These are phyloP conservation scores for Colletotrichum sp. DNA, from an alignment of 2,329 filamentous ascomycete species.

Conservation along the genomic window DNA sequence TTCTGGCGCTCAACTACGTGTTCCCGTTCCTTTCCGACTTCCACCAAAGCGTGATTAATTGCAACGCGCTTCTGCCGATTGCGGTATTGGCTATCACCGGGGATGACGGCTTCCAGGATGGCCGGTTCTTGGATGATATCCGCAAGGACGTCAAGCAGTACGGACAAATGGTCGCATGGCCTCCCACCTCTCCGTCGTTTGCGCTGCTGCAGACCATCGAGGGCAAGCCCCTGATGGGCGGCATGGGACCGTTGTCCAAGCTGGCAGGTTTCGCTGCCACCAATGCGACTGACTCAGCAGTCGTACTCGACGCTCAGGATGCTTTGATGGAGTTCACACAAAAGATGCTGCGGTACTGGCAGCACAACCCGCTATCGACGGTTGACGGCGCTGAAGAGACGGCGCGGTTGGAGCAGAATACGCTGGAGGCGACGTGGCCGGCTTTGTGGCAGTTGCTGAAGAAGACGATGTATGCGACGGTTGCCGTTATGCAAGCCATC, in stretches of 20 bases:
- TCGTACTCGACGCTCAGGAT: slow-evolving; percentile 60
- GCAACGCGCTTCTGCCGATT: slow-evolving; percentile 73
- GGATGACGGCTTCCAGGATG: slow-evolving; percentile 75
- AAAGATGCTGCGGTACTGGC: slow-evolving; percentile 74
- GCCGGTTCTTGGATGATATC: slow-evolving; percentile 75
- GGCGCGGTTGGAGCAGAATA: slow-evolving; percentile 67
- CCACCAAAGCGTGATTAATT: slow-evolving; percentile 65
- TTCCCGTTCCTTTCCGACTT: slow-evolving; percentile 73
- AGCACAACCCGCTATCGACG: slow-evolving; percentile 73
- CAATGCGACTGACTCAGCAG: slow-evolving; percentile 48
- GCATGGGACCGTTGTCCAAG: slow-evolving; percentile 71
- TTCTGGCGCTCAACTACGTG: slow-evolving; percentile 76
- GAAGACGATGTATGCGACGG: slow-evolving; percentile 75
- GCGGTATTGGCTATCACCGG: slow-evolving; percentile 72
- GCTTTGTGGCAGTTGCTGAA: slow-evolving; percentile 77
- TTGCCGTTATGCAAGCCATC: slow-evolving; percentile 77
- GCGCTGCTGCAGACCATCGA: slow-evolving; percentile 62
- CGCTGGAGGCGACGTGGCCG: slow-evolving; percentile 70
- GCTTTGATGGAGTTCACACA: slow-evolving; percentile 71
- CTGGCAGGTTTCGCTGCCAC: slow-evolving; percentile 70
- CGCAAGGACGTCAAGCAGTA: slow-evolving; percentile 68
- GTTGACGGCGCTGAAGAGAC: slow-evolving; percentile 73
- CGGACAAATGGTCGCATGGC: slow-evolving; percentile 69
- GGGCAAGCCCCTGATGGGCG: slow-evolving; percentile 65
- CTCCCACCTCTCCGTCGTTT: slow-evolving; percentile 63